Base-by-base conservation (phyloP, 139 green algal genomes). In the Haematococcus lacustris region DNA sequence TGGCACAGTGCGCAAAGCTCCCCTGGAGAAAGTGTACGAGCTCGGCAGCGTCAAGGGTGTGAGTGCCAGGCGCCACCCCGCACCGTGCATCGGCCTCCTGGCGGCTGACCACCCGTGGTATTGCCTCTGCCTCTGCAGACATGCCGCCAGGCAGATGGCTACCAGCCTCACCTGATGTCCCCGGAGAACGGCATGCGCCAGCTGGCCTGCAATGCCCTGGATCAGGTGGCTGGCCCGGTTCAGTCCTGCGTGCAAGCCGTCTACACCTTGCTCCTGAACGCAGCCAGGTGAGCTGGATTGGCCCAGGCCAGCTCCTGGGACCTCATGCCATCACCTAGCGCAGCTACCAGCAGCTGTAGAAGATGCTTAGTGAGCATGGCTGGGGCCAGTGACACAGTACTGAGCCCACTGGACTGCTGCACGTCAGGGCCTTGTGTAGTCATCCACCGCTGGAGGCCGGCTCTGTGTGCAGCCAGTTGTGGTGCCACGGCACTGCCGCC, bases 161-260 rank as follows among this genome's bases (percentile, higher is more conserved):
- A 93, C 76, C 90, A 97, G 77, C 80, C 87, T 17, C 87, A 93
- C 77, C 53, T 97, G 61, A 86, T 96, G 23, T 95, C 92, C 0
- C 92, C 92, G 9, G 91, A 97, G 72, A 77, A 76, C n/a, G 92
- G 92, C 35, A 84, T 97, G 60, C 83, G 88, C 7, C 82, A 92
- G 66, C 85, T 96, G 64, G 82, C 88, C 32, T 78, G 69, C 25
- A 78, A 93, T 70, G 87, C 86, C 3, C 83, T 95, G 76, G 76
- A 90, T 72, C 62, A 71, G 33, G 71, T 88, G 35, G 63, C 37
- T 38, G 80, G 80, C 3, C 87, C 88, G 23, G 89, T 93, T 3
- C 79, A 85, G 65, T 71, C 50, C 0, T 87, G 80, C 64, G 90
- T 96, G 66, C 75, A 86, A 63, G 72, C 79, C 25, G 84, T 94